phyloP scores from a whole-genome alignment of 1,139 yeast genomes.

The Debaryomyces sp. region DNA sequence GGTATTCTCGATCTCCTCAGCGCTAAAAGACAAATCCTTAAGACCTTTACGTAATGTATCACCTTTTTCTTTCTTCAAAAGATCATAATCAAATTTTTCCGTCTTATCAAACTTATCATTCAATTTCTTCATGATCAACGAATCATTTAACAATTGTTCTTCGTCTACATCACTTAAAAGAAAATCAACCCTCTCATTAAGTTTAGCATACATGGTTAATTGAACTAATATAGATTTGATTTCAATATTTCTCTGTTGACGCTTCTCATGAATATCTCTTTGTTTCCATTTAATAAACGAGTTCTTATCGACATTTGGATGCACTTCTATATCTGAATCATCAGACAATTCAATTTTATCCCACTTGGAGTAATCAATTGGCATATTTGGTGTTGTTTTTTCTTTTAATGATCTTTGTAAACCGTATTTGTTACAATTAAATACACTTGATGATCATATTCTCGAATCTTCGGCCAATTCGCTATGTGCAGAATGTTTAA shows the following conservation, averaged over 20 bases:
- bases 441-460: conserved; percentile 1
- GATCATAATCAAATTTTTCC: conserved; percentile 53
- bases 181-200: conserved; percentile 72
- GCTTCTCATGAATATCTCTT: conserved; percentile 93
- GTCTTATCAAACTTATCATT: conserved; percentile 53
- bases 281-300: conserved; percentile 97
- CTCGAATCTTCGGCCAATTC: conserved; percentile 3
- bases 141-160: conserved; percentile 43
- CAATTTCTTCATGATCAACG: conserved; percentile 44
- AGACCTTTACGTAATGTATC: conserved; percentile 45
- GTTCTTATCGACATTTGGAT: conserved; percentile 94
- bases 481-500: conserved; percentile 3
- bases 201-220: conserved; percentile 70
- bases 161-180: conserved; percentile 48
- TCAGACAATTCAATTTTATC: conserved; percentile 94
- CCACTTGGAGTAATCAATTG: conserved; percentile 96
- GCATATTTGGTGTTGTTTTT: conserved; percentile 41
- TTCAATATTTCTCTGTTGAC: conserved; percentile 76
- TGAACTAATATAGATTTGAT: conserved; percentile 77
- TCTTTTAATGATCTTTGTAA: neutral
- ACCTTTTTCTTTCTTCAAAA: conserved; percentile 38
- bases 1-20: conserved; percentile 62
- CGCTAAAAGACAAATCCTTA: conserved; percentile 41
- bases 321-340: conserved; percentile 95
- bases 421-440: neutral